These are phyloP conservation scores for Hypoxylon sp. DNA, from an alignment of 2,329 filamentous ascomycete species.

Conservation along the genomic window DNA sequence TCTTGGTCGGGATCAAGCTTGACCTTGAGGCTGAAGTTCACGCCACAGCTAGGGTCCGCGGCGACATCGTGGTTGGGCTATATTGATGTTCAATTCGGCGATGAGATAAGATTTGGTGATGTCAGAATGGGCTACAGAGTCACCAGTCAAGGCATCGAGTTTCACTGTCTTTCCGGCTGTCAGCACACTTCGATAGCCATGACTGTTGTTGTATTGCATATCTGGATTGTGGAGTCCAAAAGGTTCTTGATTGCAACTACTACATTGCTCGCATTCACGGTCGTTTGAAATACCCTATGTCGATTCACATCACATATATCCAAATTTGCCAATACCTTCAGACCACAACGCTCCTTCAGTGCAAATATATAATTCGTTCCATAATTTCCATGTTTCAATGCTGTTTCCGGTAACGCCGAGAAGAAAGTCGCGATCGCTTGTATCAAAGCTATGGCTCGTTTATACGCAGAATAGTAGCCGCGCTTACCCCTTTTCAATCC, in stretches of 20 bases:
- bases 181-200: constrained; percentile 23
- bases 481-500: not conserved
- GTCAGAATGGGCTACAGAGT: constrained; percentile 30
- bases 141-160: constrained; percentile 16
- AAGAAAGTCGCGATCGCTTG: no score
- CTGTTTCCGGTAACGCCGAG: no score
- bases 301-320: not conserved
- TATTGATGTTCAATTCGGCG: constrained; percentile 58
- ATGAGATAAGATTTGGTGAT: constrained; percentile 32
- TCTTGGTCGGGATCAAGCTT: constrained; percentile 74
- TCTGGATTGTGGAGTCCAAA: constrained; percentile 28
- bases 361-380: not conserved
- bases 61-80: constrained; percentile 72
- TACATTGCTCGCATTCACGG: constrained; percentile 32
- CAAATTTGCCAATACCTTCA: not conserved
- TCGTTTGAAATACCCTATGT: constrained; percentile 23
- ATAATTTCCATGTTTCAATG: not conserved
- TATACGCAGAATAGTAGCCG: not conserved
- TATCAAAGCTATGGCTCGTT: no score
- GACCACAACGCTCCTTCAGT: constrained; percentile 11
- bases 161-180: constrained; percentile 24
- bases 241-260: constrained; percentile 33
- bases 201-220: constrained; percentile 20
- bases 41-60: constrained; percentile 71
- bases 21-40: constrained; percentile 75